These are phyloP conservation scores for Mycena latifolia DNA, from an alignment of 768 basidiomycete genomes.

Conservation along the genomic window DNA sequence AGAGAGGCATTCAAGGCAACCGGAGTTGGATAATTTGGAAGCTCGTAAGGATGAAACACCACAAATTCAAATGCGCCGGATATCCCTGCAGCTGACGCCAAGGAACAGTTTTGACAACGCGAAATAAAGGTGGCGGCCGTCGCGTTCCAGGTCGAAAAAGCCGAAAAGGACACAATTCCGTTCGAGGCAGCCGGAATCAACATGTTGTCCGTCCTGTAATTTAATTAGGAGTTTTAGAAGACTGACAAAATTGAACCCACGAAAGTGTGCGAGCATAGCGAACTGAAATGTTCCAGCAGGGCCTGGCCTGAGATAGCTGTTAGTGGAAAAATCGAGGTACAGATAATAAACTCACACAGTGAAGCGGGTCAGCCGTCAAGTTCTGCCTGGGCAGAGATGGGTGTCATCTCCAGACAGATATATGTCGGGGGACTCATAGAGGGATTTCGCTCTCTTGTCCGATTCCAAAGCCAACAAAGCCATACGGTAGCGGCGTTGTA, in stretches of 20 bases:
- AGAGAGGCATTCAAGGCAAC: conserved; percentile 6
- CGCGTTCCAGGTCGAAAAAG: background rate
- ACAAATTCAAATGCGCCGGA: background rate
- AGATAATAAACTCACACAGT: background rate
- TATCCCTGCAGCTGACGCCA: background rate
- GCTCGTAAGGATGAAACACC: conserved; percentile 12
- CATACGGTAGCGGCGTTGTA: conserved; percentile 3
- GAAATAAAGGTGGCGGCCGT: conserved; percentile 10
- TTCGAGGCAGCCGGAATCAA: background rate
- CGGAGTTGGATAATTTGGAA: background rate
- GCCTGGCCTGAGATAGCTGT: background rate
- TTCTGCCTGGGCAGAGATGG: background rate
- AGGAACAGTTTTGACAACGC: conserved; percentile 14
- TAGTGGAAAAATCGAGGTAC: background rate
- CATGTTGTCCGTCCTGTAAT: background rate
- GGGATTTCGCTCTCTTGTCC: background rate
- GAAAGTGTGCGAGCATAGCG: conserved; percentile 10
- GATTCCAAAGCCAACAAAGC: conserved; percentile 8
- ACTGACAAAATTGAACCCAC: background rate
- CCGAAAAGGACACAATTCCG: conserved; percentile 2
- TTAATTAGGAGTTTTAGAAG: background rate
- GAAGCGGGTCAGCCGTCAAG: background rate
- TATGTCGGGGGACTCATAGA: background rate
- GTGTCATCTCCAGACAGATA: no score
- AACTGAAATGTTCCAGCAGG: background rate